Evolutionary conservation across 2,329 filamentous ascomycete genomes (phyloP).

Genomic region (Colletotrichum lupini): DNA sequence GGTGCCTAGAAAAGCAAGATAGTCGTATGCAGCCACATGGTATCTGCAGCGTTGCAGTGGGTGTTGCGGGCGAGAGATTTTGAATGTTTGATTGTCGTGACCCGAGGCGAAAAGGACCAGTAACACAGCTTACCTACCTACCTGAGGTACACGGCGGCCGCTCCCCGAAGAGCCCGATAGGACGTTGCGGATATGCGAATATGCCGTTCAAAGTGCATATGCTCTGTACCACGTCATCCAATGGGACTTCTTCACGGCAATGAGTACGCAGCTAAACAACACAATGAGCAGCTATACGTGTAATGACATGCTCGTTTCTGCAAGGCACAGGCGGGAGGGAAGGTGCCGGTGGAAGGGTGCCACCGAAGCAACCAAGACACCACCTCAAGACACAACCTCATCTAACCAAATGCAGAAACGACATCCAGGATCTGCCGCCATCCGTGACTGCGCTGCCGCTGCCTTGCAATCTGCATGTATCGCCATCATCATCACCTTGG

Average conservation of each 20-base stretch:
- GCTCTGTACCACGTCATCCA: neutral
- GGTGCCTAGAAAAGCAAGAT: neutral
- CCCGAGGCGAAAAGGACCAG: neutral
- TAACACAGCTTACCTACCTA: neutral
- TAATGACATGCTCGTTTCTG: neutral
- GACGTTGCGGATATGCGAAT: neutral
- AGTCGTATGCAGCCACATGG: conserved; percentile 15
- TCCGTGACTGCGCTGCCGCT: conserved; percentile 5
- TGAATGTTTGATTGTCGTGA: neutral
- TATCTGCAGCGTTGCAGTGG: neutral
- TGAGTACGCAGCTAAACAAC: neutral
- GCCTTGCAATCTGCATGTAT: neutral
- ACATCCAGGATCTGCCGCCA: conserved; percentile 2
- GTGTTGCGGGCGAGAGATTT: neutral
- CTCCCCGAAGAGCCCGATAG: neutral
- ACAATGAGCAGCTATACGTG: neutral
- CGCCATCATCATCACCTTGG: neutral
- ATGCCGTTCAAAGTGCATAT: neutral
- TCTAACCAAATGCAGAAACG: conserved; percentile 3
- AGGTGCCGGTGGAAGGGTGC: neutral
- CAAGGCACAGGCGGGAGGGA: neutral
- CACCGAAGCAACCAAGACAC: neutral
- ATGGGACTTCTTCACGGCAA: too few species aligned
- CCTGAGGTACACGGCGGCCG: neutral
- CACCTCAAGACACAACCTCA: neutral